These are phyloP conservation scores for Cytospora paraplurivora DNA, from an alignment of 2,329 filamentous ascomycete genomes.

Conservation along the genomic window DNA sequence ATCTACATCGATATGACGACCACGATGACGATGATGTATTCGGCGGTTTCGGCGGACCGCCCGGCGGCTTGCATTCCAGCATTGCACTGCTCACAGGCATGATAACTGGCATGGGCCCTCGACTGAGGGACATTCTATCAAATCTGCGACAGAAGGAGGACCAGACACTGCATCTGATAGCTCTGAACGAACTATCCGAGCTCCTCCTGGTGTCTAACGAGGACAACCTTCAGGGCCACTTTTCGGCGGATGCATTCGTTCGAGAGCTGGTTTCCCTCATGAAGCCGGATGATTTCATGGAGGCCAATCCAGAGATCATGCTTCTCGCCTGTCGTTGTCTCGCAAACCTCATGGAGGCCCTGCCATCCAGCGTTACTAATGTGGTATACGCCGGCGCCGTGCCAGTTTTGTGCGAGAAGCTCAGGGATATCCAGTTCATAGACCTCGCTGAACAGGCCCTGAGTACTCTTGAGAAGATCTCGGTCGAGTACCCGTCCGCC, in stretches of 20 bases:
- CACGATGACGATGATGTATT: constrained; percentile 68
- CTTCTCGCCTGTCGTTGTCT: constrained; percentile 92
- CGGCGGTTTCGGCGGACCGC: constrained; percentile 68
- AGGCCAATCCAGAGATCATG: constrained; percentile 97
- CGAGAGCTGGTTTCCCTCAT: constrained; percentile 92
- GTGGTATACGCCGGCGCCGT: constrained; percentile 98
- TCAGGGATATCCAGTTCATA: constrained; percentile 95
- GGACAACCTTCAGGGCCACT: constrained; percentile 92
- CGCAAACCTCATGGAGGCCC: constrained; percentile 95
- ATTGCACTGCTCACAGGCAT: constrained; percentile 87
- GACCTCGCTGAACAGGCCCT: constrained; percentile 95
- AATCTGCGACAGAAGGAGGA: constrained; percentile 84
- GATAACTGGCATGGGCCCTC: constrained; percentile 80
- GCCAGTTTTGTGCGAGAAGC: constrained; percentile 89
- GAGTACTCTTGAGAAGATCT: constrained; percentile 97
- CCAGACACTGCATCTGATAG: constrained; percentile 84
- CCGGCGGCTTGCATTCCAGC: constrained; percentile 73
- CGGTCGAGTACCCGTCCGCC: constrained; percentile 88
- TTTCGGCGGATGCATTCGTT: constrained; percentile 90
- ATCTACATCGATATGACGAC: constrained; percentile 48
- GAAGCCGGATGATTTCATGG: constrained; percentile 81
- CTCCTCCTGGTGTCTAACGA: constrained; percentile 93
- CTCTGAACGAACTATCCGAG: constrained; percentile 89
- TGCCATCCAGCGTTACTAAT: constrained; percentile 89
- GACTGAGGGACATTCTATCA: constrained; percentile 75